Base-by-base conservation (phyloP, 768 basidiomycete genomes). In the Gymnopilus junonius region DNA sequence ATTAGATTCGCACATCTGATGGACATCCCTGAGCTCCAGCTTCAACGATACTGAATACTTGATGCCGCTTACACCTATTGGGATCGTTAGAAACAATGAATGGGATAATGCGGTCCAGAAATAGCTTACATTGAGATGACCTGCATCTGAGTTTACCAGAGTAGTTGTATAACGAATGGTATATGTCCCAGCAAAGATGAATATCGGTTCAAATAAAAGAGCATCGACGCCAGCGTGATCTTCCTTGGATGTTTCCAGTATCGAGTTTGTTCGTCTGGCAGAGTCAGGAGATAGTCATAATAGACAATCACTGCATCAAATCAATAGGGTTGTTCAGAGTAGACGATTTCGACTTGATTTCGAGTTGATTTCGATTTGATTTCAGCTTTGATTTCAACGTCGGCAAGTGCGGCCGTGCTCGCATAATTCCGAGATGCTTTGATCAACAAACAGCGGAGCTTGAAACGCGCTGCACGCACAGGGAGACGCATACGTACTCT, bases 281-380 rank as follows among this genome's bases (percentile, higher is more conserved):
- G 62, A 2, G 82, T 83, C 40, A 83, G 69, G 23, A 73, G n/a
- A 55, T 79, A 81, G 68, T 83, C 82, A 50, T 82, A 80, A 29
- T 71, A 65, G 2, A 75, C 62, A 4, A 72, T 50, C 5, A 69
- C 72, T 74, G 34, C 14, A 12, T 11, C 8, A 31, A 14, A 12
- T 55, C 29, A 21, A n/a, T n/a, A n/a, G n/a, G n/a, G n/a, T n/a
- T n/a, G n/a, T n/a, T n/a, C n/a, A n/a, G n/a, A n/a, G n/a, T n/a
- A n/a, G n/a, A n/a, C n/a, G n/a, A n/a, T n/a, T n/a, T n/a, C n/a
- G n/a, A n/a, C n/a, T n/a, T n/a, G n/a, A n/a, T n/a, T n/a, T n/a
- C n/a, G n/a, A n/a, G n/a, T n/a, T n/a, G n/a, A n/a, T n/a, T n/a
- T n/a, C n/a, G n/a, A n/a, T n/a, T n/a, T n/a, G n/a, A n/a, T n/a